A percentile compares a stretch with the other conserved stretches of the same genome.
Conservation (phyloP, 2,329 filamentous ascomycete species). For the Aureobasidium uvarum region DNA sequence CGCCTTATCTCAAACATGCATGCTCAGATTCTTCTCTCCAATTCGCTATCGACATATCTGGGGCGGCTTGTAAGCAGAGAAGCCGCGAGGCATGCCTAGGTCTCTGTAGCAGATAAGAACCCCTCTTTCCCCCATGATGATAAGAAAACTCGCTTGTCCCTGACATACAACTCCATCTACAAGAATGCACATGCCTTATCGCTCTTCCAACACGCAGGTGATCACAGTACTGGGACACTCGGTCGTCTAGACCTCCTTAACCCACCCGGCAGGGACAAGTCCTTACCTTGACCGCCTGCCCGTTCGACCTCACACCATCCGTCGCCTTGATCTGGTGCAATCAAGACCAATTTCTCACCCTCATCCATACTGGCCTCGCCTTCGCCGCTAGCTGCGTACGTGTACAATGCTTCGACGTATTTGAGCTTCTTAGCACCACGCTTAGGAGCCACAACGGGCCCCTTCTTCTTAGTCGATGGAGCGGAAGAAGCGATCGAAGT, state of each 20-base stretch:
- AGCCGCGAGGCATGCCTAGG: not conserved
- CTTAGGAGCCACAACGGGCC: slow-evolving; percentile 84
- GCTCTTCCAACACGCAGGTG: not conserved
- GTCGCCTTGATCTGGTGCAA: slow-evolving; percentile 84
- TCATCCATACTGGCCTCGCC: slow-evolving; percentile 86
- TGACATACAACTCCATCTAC: slow-evolving; percentile 23
- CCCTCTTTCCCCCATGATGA: not conserved
- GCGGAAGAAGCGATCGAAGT: slow-evolving; percentile 46
- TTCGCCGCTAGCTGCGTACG: slow-evolving; percentile 82
- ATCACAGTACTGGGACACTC: not conserved
- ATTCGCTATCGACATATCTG: slow-evolving; percentile 12
- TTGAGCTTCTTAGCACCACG: slow-evolving; percentile 65
- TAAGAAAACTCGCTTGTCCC: not conserved
- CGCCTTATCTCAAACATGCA: slow-evolving; percentile 14
- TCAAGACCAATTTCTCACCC: slow-evolving; percentile 86
- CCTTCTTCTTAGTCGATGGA: slow-evolving; percentile 69
- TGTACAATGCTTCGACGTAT: slow-evolving; percentile 90
- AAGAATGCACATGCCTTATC: not conserved
- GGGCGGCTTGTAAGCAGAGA: not conserved
- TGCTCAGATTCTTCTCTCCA: not conserved
- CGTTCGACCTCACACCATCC: slow-evolving; percentile 98
- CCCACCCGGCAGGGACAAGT: slow-evolving; percentile 92
- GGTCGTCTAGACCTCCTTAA: slow-evolving; percentile 61
- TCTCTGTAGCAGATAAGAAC: not conserved
- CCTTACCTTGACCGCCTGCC: slow-evolving; percentile 67